These are phyloP conservation scores for Ustilago lituana DNA, from an alignment of 1,284 basidiomycete genomes.

Conservation along the genomic window DNA sequence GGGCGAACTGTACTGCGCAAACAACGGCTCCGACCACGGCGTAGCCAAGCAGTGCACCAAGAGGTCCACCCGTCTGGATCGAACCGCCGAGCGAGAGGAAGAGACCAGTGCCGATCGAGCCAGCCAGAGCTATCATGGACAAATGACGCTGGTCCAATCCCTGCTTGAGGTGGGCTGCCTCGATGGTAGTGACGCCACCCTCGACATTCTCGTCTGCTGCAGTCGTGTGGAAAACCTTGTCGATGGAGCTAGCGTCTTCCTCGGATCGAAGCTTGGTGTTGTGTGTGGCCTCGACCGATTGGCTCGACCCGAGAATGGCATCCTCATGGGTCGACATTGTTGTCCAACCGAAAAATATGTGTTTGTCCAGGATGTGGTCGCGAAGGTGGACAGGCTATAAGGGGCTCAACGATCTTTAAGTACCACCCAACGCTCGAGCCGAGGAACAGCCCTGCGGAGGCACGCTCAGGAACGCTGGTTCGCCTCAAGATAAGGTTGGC, in stretches of 20 bases:
- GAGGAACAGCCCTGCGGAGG: neutral
- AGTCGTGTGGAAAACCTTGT: conserved; percentile 13
- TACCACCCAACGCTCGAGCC: neutral
- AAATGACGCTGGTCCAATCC: conserved; percentile 53
- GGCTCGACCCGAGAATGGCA: conserved; percentile 1
- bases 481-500: neutral
- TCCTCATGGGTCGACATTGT: conserved; percentile 11
- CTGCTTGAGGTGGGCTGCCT: conserved; percentile 37
- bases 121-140: conserved; percentile 56
- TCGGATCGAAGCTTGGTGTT: conserved; percentile 34
- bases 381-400: neutral
- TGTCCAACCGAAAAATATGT: no score
- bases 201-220: conserved; percentile 2
- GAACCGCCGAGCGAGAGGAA: conserved; percentile 50
- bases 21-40: conserved; percentile 50
- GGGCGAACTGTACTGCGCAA: conserved; percentile 47
- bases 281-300: conserved; percentile 22
- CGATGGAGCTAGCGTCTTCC: conserved; percentile 21
- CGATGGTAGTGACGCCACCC: conserved; percentile 23
- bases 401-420: neutral
- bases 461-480: neutral
- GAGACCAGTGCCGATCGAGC: conserved; percentile 56
- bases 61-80: conserved; percentile 51
- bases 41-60: conserved; percentile 53
- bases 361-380: conserved; percentile 3